Base-by-base conservation (phyloP, 441 rosid species). In the Erysimum cheiri region DNA sequence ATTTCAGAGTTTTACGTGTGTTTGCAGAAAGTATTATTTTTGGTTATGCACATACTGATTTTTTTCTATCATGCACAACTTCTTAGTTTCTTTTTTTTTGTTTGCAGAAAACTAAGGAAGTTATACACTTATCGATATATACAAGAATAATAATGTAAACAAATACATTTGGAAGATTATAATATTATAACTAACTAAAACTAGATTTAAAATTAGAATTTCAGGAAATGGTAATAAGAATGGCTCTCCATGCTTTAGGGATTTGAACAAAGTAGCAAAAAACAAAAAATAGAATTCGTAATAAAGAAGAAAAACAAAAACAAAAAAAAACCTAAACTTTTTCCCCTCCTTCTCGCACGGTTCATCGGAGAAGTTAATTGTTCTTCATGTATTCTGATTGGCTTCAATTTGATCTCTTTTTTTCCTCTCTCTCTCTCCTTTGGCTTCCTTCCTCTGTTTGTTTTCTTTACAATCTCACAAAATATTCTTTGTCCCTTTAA, bases 201-300 rank as follows among this genome's bases (percentile, higher is more conserved):
- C 68, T 46, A 61, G 32, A 28, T 39, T 56, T 31, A 71, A 65
- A 76, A 29, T 66, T 36, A 71, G 72, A 8, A 14, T 3, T 3
- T 5, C 26, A 67, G 32, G 22, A 47, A 10, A 53, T 33, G n/a
- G 59, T 19, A 39, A 75, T 13, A 56, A 71, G 43, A 59, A 60
- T 53, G 80, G 80, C 31, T 76, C 76, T 71, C 76, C 79, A 52
- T 59, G 15, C 28, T 41, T 76, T 64, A 26, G 71, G 79, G 75
- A 35, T 12, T 14, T 26, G n/a, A 69, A 74, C 28, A 61, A 74
- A 68, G 53, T 68, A 15, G 69, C 36, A 10, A 64, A 75, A 19
- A 63, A 49, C 49, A 7, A 8, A 63, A 48, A 75, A 64, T 69
- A 75, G 66, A 63, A 60, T 53, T 54, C 26, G 63, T 35, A 54